phyloP scores from a whole-genome alignment of 257 asterid genomes.

The Capsicum pubescens region DNA sequence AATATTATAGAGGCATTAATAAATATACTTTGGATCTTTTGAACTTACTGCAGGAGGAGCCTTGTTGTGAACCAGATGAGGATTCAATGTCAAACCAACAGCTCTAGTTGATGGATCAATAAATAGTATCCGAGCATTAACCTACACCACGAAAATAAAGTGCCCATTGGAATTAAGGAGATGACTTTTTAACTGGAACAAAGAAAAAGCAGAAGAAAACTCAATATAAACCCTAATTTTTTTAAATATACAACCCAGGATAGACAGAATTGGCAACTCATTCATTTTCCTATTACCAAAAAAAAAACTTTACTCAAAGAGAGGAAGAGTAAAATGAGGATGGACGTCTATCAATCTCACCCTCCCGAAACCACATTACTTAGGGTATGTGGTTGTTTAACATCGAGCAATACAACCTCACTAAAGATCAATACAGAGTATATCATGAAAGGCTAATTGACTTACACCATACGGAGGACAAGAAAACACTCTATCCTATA shows the following conservation, averaged over 20 bases:
- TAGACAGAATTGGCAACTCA: neutral
- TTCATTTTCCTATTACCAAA: neutral
- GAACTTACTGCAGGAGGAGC: slow-evolving; percentile 86
- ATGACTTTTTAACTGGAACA: neutral
- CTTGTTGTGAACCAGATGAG: slow-evolving; percentile 72
- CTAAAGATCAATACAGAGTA: neutral
- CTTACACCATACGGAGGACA: neutral
- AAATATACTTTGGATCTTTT: slow-evolving; percentile 8
- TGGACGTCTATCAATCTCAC: neutral
- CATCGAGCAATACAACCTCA: neutral
- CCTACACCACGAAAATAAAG: slow-evolving; percentile 46
- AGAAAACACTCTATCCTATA: neutral
- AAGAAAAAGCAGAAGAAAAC: neutral
- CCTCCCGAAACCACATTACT: too few species aligned
- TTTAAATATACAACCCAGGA: neutral
- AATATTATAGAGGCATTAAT: neutral
- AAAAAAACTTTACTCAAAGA: neutral
- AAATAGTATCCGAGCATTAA: slow-evolving; percentile 93
- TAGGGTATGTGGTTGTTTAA: neutral
- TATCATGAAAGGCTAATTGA: neutral
- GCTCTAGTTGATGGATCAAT: slow-evolving; percentile 95
- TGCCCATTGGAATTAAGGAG: neutral
- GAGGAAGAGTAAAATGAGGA: neutral
- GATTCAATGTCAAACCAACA: slow-evolving; percentile 91
- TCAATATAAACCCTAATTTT: slow-evolving; percentile 10